phyloP scores from a whole-genome alignment of 306 rosid species.

The Rosa rugosa region DNA sequence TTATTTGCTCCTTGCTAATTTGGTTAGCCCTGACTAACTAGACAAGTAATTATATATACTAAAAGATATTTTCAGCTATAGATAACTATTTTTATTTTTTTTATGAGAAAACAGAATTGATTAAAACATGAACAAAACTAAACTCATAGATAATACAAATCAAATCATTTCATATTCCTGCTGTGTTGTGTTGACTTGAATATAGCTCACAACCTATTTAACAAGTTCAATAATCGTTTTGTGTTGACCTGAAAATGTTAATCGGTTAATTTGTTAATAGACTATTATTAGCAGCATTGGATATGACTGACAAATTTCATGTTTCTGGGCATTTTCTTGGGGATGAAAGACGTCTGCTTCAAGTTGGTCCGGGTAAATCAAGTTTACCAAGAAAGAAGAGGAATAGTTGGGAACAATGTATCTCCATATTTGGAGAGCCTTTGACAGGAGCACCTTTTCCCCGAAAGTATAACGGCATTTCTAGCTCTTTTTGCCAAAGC shows the following conservation, averaged over 20 bases:
- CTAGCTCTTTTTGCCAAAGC: constrained; percentile 53
- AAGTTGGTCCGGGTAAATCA: constrained; percentile 40
- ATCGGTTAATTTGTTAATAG: neutral
- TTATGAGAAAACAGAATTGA: neutral
- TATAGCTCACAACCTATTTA: neutral
- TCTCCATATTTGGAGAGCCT: constrained; percentile 41
- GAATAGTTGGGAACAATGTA: constrained; percentile 40
- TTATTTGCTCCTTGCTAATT: neutral
- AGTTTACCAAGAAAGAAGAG: constrained; percentile 39
- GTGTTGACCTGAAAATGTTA: neutral
- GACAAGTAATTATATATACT: neutral
- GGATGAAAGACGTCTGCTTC: constrained; percentile 38
- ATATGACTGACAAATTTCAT: neutral
- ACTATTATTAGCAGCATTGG: neutral
- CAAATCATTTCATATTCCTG: neutral
- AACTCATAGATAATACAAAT: neutral
- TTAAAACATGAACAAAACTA: too few species aligned
- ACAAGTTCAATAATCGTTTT: neutral
- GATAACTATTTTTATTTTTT: too few species aligned
- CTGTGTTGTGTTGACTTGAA: neutral
- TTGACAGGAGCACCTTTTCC: constrained; percentile 26
- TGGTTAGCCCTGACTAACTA: neutral
- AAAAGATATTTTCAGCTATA: neutral
- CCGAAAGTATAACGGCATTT: constrained; percentile 35
- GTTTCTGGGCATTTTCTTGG: neutral